Conservation (phyloP, 1,284 basidiomycete genomes). For the Cutaneotrichosporon dermatis region DNA sequence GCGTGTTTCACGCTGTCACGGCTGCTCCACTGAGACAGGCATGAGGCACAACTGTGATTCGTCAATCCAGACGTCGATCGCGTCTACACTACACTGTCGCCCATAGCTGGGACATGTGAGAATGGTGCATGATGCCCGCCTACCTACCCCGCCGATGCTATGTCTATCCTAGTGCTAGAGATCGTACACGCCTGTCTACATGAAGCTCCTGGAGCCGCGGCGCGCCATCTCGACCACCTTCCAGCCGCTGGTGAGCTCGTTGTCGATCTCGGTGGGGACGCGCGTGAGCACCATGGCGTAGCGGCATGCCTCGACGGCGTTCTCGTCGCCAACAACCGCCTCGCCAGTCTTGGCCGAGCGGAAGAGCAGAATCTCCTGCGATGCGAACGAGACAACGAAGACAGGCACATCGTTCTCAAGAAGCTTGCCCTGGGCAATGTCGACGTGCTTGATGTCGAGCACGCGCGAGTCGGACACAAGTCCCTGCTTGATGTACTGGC, state of each 20-base stretch:
- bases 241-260: slow-evolving; percentile 96
- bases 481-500: slow-evolving; percentile 85
- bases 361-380: slow-evolving; percentile 91
- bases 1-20: too few relatives aligned
- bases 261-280: slow-evolving; percentile 74
- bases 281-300: slow-evolving; percentile 91
- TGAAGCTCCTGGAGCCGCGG: slow-evolving; percentile 28
- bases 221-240: slow-evolving; percentile 73
- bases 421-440: slow-evolving; percentile 71
- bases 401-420: slow-evolving; percentile 86
- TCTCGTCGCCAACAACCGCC: slow-evolving; percentile 77
- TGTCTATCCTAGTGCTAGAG: too few relatives aligned
- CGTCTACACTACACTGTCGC: too few relatives aligned
- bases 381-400: slow-evolving; percentile 87
- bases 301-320: slow-evolving; percentile 84
- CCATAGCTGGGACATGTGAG: too few relatives aligned
- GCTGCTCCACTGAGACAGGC: too few relatives aligned
- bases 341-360: slow-evolving; percentile 82
- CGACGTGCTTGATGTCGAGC: slow-evolving; percentile 89
- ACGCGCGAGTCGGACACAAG: slow-evolving; percentile 85
- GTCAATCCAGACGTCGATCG: too few relatives aligned
- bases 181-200: slow-evolving; percentile 5
- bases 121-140: too few relatives aligned
- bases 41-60: too few relatives aligned
- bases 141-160: too few relatives aligned